These are phyloP conservation scores for Hanseniaspora sp. DNA, from an alignment of 1,139 yeast genomes.

Conservation along the genomic window DNA sequence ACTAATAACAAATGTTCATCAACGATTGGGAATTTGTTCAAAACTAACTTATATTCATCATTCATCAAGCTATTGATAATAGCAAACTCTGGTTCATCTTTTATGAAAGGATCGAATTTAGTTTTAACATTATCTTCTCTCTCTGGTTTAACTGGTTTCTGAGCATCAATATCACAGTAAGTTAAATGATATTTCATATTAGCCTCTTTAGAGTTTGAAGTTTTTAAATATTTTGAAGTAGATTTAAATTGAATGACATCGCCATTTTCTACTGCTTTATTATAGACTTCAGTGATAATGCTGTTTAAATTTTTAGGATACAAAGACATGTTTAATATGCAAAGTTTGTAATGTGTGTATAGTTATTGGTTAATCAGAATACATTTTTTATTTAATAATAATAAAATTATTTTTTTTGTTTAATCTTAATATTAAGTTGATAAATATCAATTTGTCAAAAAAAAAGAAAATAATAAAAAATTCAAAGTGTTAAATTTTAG, in stretches of 20 bases:
- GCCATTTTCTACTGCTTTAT: slow-evolving; percentile 29
- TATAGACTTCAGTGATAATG: slow-evolving; percentile 28
- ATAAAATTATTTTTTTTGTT: too few species aligned
- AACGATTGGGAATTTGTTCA: slow-evolving; percentile 78
- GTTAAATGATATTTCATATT: slow-evolving; percentile 29
- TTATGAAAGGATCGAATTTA: slow-evolving; percentile 55
- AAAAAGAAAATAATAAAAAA: too few species aligned
- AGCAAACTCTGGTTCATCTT: slow-evolving; percentile 68
- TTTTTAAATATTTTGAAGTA: slow-evolving; percentile 25
- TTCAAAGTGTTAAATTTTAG: too few species aligned
- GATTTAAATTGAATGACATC: slow-evolving; percentile 32
- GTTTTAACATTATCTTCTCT: slow-evolving; percentile 21
- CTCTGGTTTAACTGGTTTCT: slow-evolving; percentile 32
- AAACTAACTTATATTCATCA: slow-evolving; percentile 50
- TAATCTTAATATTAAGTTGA: too few species aligned
- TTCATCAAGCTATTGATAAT: slow-evolving; percentile 40
- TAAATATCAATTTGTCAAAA: not conserved
- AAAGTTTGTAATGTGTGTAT: too few species aligned
- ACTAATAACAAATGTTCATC: slow-evolving; percentile 68
- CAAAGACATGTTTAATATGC: not conserved
- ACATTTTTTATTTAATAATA: too few species aligned
- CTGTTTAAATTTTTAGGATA: slow-evolving; percentile 29
- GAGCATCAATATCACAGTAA: slow-evolving; percentile 35
- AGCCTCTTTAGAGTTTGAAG: slow-evolving; percentile 17
- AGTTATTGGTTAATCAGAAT: too few species aligned